Conservation (phyloP, 192 early-diverging fungal species). For the Gamsiella multidivaricata region DNA sequence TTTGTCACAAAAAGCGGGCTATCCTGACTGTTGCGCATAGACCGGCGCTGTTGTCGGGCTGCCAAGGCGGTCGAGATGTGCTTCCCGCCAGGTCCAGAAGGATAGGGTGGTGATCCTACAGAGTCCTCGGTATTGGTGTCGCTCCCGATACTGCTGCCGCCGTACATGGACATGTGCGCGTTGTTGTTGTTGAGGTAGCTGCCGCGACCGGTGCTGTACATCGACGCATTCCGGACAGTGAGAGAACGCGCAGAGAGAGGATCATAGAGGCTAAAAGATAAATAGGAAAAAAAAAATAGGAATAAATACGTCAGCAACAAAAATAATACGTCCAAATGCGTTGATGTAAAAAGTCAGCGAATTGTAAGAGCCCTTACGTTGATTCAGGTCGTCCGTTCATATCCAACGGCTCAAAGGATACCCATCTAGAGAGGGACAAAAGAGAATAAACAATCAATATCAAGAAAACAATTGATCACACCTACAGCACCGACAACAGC, state of each 20-base stretch:
- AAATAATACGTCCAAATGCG: no score
- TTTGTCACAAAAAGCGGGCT: slow-evolving; percentile 11
- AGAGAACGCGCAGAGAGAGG: slow-evolving; percentile 15
- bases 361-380: slow-evolving; percentile 5
- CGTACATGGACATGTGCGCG: slow-evolving; percentile 21
- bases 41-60: slow-evolving; percentile 38
- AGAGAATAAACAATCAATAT: not conserved
- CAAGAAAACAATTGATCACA: no score
- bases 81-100: slow-evolving; percentile 17
- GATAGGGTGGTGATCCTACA: slow-evolving; percentile 10
- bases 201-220: slow-evolving; percentile 13
- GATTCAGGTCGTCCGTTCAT: slow-evolving; percentile 30
- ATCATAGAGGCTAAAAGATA: slow-evolving; percentile 19
- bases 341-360: slow-evolving; percentile 3
- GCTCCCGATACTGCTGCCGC: slow-evolving; percentile 20
- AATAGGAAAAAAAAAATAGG: not conserved
- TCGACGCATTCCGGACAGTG: slow-evolving; percentile 44
- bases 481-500: no score
- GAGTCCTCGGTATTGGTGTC: slow-evolving; percentile 42
- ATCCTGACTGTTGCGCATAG: slow-evolving; percentile 39
- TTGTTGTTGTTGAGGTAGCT: not conserved
- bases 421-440: slow-evolving; percentile 27
- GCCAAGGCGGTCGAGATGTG: slow-evolving; percentile 34
- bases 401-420: slow-evolving; percentile 41
- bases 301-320: not conserved